Percentiles rank a stretch among this genome's conserved stretches.
phyloP scores from a whole-genome alignment of 1,139 yeast genomes.

The Martiniozyma asiatica region DNA sequence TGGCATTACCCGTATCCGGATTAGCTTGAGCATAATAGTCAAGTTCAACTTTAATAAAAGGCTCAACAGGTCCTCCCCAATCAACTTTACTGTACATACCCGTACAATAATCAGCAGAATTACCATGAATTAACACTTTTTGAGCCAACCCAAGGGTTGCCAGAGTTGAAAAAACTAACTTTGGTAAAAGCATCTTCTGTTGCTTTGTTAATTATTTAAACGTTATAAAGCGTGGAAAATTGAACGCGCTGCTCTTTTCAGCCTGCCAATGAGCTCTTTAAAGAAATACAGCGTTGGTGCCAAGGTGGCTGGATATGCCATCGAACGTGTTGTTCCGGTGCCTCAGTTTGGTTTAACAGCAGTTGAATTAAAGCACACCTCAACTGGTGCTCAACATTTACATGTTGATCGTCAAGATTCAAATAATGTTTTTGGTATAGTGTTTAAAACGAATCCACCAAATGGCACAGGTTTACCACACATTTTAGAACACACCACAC shows the following conservation, averaged over 20 bases:
- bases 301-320: constrained; percentile 49
- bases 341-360: constrained; percentile 82
- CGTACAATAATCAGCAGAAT: constrained; percentile 58
- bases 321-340: constrained; percentile 51
- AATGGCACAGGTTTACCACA: constrained; percentile 93
- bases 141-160: constrained; percentile 13
- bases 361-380: constrained; percentile 51
- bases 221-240: too few species aligned
- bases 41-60: constrained; percentile 37
- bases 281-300: constrained; percentile 59
- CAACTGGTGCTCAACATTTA: constrained; percentile 69
- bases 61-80: constrained; percentile 70
- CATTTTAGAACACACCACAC: constrained; percentile 86
- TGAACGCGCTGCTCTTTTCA: too few species aligned
- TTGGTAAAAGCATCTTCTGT: background rate
- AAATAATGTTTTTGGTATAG: constrained; percentile 81
- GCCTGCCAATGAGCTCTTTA: too few species aligned
- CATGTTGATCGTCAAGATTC: constrained; percentile 75
- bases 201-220: too few species aligned
- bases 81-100: constrained; percentile 84
- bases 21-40: constrained; percentile 23
- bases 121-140: constrained; percentile 29
- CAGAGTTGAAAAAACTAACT: background rate
- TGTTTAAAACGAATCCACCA: constrained; percentile 91
- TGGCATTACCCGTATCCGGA: constrained; percentile 24